Base-by-base conservation (phyloP, 2,329 filamentous ascomycete genomes). In the Fusarium sacchari region DNA sequence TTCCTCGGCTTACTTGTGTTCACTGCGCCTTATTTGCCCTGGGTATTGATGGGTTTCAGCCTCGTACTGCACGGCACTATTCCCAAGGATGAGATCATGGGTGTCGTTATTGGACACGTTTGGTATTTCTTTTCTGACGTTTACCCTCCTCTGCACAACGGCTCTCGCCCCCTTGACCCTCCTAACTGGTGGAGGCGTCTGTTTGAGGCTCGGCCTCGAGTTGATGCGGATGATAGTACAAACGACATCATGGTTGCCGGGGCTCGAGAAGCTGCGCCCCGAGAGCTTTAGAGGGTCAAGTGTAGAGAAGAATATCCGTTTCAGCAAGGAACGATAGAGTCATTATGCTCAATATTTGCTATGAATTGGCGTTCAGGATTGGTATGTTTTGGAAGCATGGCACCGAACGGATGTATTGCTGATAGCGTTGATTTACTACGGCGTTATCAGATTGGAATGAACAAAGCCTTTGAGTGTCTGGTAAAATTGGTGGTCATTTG, bases 81-180 rank as follows among this genome's bases (percentile, higher is more conserved):
- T 46, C 96, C 96, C 8, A 97, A 97, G 83, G 96, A 98, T 81
- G 96, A 99, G 85, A 93, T 99, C 72, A 94, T 97, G 85, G 96
- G 96, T 8, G 94, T 98, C 22, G 91, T 96, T 15, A 95, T 98
- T 43, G 96, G 96, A 15, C 96, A 99, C 83, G 88, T 98, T 44
- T 98, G 95, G 93, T 99, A 98, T 83, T 99, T 98, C 85, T 98
- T 98, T 83, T 94, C 92, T 67, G 96, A 99, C 81, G 95, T 99
- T 22, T 99, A 97, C 82, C 96, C 96, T 7, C 93, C 95, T 7
- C 88, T 98, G 47, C 94, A 98, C 83, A 91, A 93, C 72, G 94
- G 94, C 24, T 92, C 93, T 58, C 89, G 94, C 63, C 96, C 96
- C 2, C 87, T 99, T 53, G 96, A 97, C 77, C 96, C 96, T 42